Conservation (phyloP, 441 rosid genomes). For the Brassica hybrid region DNA sequence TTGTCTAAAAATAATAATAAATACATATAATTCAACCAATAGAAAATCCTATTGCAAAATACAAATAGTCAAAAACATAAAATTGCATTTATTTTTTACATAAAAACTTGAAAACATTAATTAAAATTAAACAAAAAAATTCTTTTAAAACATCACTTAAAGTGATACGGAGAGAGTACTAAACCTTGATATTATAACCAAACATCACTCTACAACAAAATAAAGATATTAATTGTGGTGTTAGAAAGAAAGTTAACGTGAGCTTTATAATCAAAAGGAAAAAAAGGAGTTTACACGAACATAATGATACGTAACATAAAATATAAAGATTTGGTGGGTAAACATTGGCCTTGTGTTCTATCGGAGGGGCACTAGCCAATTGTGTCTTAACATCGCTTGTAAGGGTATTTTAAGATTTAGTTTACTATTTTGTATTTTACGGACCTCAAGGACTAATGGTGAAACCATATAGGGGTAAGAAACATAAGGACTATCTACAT, state of each 20-base stretch:
- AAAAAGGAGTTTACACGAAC: constrained; percentile 13
- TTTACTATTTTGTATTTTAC: background rate
- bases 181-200: background rate
- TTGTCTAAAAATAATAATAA: too few species aligned
- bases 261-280: constrained; percentile 20
- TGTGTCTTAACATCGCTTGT: constrained; percentile 31
- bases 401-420: constrained; percentile 21
- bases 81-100: too few species aligned
- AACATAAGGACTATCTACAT: background rate
- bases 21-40: too few species aligned
- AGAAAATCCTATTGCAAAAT: too few species aligned
- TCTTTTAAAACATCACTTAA: too few species aligned
- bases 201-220: constrained; percentile 4
- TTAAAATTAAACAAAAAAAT: too few species aligned
- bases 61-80: too few species aligned
- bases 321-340: constrained; percentile 35
- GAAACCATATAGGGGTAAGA: constrained; percentile 11
- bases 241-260: constrained; percentile 9
- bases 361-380: constrained; percentile 26
- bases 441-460: constrained; percentile 20
- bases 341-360: constrained; percentile 26
- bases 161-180: background rate
- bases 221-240: background rate
- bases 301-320: constrained; percentile 22
- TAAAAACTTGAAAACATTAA: too few species aligned